Evolutionary conservation across 2,329 filamentous ascomycete species (phyloP).

Genomic region (Rhinocladiella mackenziei): DNA sequence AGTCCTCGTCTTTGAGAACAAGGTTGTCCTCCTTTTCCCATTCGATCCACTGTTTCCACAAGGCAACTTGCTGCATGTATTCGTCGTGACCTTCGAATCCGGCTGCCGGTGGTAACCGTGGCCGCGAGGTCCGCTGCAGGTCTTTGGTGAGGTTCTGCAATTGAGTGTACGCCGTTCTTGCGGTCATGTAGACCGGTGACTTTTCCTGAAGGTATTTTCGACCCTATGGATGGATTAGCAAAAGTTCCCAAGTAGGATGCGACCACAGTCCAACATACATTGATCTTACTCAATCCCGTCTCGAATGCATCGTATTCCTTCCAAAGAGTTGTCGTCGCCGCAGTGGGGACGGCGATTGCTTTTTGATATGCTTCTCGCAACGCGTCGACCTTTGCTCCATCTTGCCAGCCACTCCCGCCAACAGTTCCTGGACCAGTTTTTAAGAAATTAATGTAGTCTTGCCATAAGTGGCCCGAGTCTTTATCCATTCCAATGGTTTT

Average conservation of each 20-base stretch:
- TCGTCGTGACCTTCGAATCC: constrained; percentile 86
- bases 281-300: constrained; percentile 86
- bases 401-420: constrained; percentile 87
- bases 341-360: constrained; percentile 81
- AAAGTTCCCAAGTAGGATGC: constrained; percentile 2
- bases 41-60: constrained; percentile 90
- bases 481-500: constrained; percentile 86
- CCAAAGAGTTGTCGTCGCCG: constrained; percentile 80
- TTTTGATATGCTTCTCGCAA: constrained; percentile 88
- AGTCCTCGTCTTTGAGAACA: constrained; percentile 77
- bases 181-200: constrained; percentile 92
- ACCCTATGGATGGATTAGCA: constrained; percentile 53
- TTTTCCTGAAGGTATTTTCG: constrained; percentile 92
- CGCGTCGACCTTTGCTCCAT: constrained; percentile 95
- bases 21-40: constrained; percentile 95
- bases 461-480: constrained; percentile 84
- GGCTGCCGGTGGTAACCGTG: constrained; percentile 73
- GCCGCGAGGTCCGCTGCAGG: constrained; percentile 71
- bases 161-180: constrained; percentile 81
- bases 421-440: constrained; percentile 80
- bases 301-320: constrained; percentile 98
- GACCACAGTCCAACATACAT: constrained; percentile 51
- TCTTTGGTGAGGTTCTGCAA: constrained; percentile 82
- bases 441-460: constrained; percentile 91
- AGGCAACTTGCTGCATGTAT: constrained; percentile 74